phyloP scores from a whole-genome alignment of 345 rosid species.

The Arabidopsis thaliana region DNA sequence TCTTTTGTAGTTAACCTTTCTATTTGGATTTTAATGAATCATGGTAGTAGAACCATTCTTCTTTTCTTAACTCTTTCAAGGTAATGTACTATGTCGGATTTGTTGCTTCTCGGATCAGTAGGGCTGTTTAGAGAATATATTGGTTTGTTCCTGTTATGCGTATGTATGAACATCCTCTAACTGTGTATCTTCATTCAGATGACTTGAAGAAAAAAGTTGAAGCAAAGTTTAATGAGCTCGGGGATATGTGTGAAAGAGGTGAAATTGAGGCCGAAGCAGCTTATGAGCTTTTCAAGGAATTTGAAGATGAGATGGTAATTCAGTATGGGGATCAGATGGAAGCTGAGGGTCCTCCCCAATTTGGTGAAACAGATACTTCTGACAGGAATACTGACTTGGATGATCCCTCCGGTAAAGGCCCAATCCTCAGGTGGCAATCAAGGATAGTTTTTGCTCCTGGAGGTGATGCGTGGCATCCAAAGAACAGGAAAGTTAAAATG shows the following conservation, averaged over 20 bases:
- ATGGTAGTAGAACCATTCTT: conserved; percentile 14
- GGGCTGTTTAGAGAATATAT: conserved; percentile 5
- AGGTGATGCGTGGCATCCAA: conserved; percentile 99
- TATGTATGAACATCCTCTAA: conserved; percentile 17
- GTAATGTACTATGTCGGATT: conserved; percentile 1
- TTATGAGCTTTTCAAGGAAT: conserved; percentile 75
- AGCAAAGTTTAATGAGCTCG: conserved; percentile 76
- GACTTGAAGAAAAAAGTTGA: conserved; percentile 84
- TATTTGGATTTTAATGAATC: neutral
- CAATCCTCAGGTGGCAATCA: conserved; percentile 90
- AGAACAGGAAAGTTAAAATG: conserved; percentile 91
- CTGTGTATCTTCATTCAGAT: conserved; percentile 52
- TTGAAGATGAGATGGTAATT: conserved; percentile 84
- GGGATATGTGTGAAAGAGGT: conserved; percentile 84
- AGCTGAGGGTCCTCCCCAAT: conserved; percentile 63
- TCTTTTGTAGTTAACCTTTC: conserved; percentile 11
- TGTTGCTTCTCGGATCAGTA: conserved; percentile 8
- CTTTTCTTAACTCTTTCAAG: conserved; percentile 2
- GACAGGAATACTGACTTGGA: conserved; percentile 59
- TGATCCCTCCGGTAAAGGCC: conserved; percentile 94
- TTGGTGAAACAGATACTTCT: conserved; percentile 59
- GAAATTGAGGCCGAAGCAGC: conserved; percentile 85
- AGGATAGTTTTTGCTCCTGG: conserved; percentile 89
- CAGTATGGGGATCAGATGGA: conserved; percentile 70
- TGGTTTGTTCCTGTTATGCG: conserved; percentile 19